Base-by-base conservation (phyloP, 176 grass and related monocot genomes). In the Oryza rufipogon region DNA sequence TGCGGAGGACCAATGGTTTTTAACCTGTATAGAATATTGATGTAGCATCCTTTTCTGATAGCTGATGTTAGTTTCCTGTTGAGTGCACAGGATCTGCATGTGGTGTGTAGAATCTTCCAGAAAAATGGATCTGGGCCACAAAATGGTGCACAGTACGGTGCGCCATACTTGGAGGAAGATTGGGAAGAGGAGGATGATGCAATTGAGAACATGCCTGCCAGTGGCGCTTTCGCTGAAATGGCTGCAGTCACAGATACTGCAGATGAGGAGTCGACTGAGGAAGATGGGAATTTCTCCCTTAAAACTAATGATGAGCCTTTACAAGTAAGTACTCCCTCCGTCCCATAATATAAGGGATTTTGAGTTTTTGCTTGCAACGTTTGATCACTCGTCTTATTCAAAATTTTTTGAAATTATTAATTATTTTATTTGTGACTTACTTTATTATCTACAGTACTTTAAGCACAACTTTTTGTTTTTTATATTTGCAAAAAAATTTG, bases 21-120 rank as follows among this genome's bases (percentile, higher is more conserved):
- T 3, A 22, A 63, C 8, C 23, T 63, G n/a, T 2, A 63, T 63
- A 7, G 58, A n/a, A 63, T 23, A 10, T 1, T 23, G 17, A 17
- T 58, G 5, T 58, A 17, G 17, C 52, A 58, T 20, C 47, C 20
- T 74, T 33, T 39, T n/a, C 22, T 32, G 60, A 66, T 64, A 17
- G 22, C 48, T 70, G 22, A 70, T 91, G 56, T 77, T 80, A 13
- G 33, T 88, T 94, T 79, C 34, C 25, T 80, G 45, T 22, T 88
- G 22, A 54, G 16, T 71, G 17, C 0, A n/a, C 64, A 98, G 96
- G 93, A 98, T 87, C 75, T 90, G 54, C 85, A 89, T 49, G 96
- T 98, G 73, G 96, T 98, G 17, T 98, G 96, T 80, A 93, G 96
- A 75, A 93, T 98, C 64, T 98, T 98, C 69, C 91, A 98, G 85